Base-by-base conservation (phyloP, 495 filamentous ascomycete species). In the Achaetomiella virescens region DNA sequence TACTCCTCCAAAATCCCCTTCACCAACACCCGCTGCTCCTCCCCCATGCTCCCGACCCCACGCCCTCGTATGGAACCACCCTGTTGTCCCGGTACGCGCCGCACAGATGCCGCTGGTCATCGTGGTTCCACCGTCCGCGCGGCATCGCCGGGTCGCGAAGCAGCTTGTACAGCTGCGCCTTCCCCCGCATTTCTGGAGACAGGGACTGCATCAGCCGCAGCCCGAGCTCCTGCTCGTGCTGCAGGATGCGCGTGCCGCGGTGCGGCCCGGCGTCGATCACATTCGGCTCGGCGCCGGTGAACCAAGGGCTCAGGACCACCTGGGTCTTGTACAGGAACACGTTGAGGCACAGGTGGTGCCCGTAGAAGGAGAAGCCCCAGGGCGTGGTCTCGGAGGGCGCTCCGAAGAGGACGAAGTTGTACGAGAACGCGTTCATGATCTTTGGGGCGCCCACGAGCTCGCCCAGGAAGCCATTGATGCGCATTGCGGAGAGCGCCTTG, bases 391-490 rank as follows among this genome's bases (percentile, higher is more conserved):
- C 60, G 1, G 78, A 81, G 3, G 84, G 83, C 1, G 58, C 60
- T 66, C 87, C 86, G 60, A 89, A 78, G 31, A 81, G 62, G 15
- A 66, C 71, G 65, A 90, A 85, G 71, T 90, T 89, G 75, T 90
- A 91, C 42, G 80, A 84, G 70, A 81, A 75, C 64, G 87, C 80
- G 71, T 89, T 89, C 75, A 87, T 83, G 29, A 91, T 79, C 15
- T 67, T 65, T 0, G 78, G 75, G 6, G 81, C 78, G 29, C 77
- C 62, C 27, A 84, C 81, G 8, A 91, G 74, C 44, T 86, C 78
- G 54, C 87, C 87, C 3, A 91, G 79, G 75, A 89, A 91, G 59
- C 83, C 81, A 72, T 91, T 91, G 67, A 86, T 87, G 63, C 82
- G 81, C 82, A 88, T 88, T 6, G 84, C 84, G 17, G 66, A 76